Base-by-base conservation (phyloP, 2,329 filamentous ascomycete species). In the Paecilomyces formosus region DNA sequence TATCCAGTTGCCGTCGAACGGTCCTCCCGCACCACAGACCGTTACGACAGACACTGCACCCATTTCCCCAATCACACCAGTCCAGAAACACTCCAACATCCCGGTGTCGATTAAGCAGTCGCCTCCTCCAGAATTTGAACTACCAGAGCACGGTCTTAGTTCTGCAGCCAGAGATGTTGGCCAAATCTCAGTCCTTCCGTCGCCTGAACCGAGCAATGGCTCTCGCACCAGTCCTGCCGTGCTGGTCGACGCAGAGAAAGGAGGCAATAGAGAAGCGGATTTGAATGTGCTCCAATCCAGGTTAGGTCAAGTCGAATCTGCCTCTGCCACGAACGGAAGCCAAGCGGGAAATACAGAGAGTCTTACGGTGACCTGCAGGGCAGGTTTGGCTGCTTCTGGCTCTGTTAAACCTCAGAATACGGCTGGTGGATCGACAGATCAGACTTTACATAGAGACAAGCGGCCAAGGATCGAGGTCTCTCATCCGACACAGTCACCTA, bases 191-290 rank as follows among this genome's bases (percentile, higher is more conserved):
- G 60, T 68, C 3, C 64, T 71, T 54, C 68, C 66, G 13, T 71
- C 70, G 8, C 70, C 72, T 1, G 69, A 67, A 45, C 68, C 65
- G 24, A 71, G 68, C 55, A 64, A 65, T 58, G 62, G 60, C 28
- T 68, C 66, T 35, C 62, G 66, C 55, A 57, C 64, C 18, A 72
- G 68, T 58, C 70, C 70, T 5, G 55, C 61, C 49, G 60, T 53
- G 52, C 57, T 62, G 50, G 58, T 60, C 45, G 63, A 64, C 55
- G 57, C 59, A 21, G 61, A 61, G 61, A 54, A 30, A 26, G 55
- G 49, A n/a, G 35, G 39, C 39, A 45, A 45, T 15, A 21, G 15
- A 45, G 39, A 45, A 45, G n/a, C 39, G 9, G 15, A 45, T 15
- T 3, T 18, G 18, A 18, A 21, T 6, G 39, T 15, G 6, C 39